A percentile compares a stretch with the other conserved stretches of the same genome.
Conservation (phyloP, 2,329 filamentous ascomycete species). For the Diaporthe sp. region DNA sequence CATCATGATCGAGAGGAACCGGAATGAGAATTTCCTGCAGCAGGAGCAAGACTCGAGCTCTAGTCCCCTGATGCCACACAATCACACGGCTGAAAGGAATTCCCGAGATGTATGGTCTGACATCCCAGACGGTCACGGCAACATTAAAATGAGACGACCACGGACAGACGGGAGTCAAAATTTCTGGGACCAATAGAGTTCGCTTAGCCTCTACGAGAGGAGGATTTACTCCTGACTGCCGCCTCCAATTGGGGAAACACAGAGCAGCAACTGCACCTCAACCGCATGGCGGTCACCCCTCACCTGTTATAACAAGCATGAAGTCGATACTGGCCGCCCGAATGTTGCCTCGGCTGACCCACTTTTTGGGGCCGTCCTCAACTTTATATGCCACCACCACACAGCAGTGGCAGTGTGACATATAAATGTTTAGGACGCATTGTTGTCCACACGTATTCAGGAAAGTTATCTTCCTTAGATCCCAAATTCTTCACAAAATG, state of each 20-base stretch:
- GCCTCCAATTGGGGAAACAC: too few species aligned
- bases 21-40: neutral
- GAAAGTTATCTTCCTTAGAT: neutral
- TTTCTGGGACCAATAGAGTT: neutral
- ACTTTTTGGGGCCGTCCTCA: neutral
- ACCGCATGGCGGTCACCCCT: neutral
- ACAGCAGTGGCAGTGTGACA: neutral
- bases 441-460: neutral
- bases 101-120: neutral
- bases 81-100: neutral
- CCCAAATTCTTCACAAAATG: neutral
- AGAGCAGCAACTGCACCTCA: neutral
- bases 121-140: neutral
- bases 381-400: neutral
- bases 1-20: neutral
- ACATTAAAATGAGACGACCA: neutral
- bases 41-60: neutral
- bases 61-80: neutral
- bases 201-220: neutral
- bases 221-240: neutral
- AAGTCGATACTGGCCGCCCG: neutral
- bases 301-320: neutral
- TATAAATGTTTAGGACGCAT: neutral
- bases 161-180: neutral
- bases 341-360: conserved; percentile 1